A percentile compares a stretch with the other conserved stretches of the same genome.
Conservation (phyloP, 371 early-diverging fungal species). For the Basidiobolus meristosporus region DNA sequence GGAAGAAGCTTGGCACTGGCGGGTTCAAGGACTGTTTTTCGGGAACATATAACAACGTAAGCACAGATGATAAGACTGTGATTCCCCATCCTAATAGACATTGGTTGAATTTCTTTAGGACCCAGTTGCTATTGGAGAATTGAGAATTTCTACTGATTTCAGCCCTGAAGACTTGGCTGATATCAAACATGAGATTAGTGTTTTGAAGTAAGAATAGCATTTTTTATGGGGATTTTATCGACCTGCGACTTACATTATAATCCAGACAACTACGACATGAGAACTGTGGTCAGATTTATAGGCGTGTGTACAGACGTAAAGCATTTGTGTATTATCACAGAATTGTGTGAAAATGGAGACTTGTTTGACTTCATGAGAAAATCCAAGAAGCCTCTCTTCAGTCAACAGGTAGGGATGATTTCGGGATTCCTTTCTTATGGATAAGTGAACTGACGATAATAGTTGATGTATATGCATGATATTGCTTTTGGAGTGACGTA, state of each 20-base stretch:
- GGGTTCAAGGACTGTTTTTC: slow-evolving; percentile 64
- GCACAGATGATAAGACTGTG: no score
- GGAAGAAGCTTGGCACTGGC: slow-evolving; percentile 46
- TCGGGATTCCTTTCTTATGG: no score
- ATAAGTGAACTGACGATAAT: no score
- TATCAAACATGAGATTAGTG: slow-evolving; percentile 55
- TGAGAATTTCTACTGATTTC: slow-evolving; percentile 37
- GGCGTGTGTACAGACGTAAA: slow-evolving; percentile 45
- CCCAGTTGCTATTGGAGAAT: slow-evolving; percentile 50
- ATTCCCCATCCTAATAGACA: no score
- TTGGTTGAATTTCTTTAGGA: slow-evolving; percentile 12
- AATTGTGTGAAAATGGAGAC: slow-evolving; percentile 55
- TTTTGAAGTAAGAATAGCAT: slow-evolving; percentile 44
- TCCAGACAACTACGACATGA: slow-evolving; percentile 50
- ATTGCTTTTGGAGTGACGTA: slow-evolving; percentile 51
- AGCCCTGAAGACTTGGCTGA: slow-evolving; percentile 45
- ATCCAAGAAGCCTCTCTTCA: slow-evolving; percentile 34
- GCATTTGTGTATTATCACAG: slow-evolving; percentile 52
- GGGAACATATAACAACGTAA: slow-evolving; percentile 37
- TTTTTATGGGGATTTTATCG: background rate
- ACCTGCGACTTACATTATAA: background rate
- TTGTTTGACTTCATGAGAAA: slow-evolving; percentile 52
- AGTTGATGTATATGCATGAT: slow-evolving; percentile 64
- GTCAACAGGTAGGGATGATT: slow-evolving; percentile 19
- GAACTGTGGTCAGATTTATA: slow-evolving; percentile 52